Base-by-base conservation (phyloP, 169 alveolate species). In the Babesia ovata region DNA sequence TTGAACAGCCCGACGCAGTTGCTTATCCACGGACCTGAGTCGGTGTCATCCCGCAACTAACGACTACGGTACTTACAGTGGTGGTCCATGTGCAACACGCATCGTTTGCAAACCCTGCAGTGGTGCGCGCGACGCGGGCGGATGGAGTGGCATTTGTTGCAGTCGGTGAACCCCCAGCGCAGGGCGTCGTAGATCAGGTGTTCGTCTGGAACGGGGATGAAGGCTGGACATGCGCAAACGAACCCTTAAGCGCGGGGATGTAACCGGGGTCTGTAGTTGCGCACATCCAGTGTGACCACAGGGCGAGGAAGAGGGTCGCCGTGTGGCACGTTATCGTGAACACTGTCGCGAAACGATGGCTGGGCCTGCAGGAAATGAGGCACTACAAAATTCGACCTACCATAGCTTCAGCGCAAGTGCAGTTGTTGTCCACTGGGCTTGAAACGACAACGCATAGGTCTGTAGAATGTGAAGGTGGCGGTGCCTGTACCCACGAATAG, bases 51-150 rank as follows among this genome's bases (percentile, higher is more conserved):
- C 21, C 19, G 21, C 22, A 12, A 8, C 28, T 2, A 17, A 36
- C 22, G 13, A 22, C 42, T 8, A 6, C 11, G 8, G 42, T 8
- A 65, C 85, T 16, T 63, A 82, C 98, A 95, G 77, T 95, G 98
- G 77, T 95, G 98, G 75, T 95, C 97, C 96, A 95, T 92, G 58
- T 92, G 92, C 33, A 91, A 86, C 39, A 93, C 90, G 69, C 98
- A 95, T 50, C 94, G 74, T 71, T 91, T 92, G 70, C 98, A 95
- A 28, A 70, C 70, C 12, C 91, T 90, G 71, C 98, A 95, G 86
- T 95, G 98, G 50, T 93, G 95, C 21, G 96, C 84, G 46, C 96
- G 86, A 13, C 59, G 63, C 28, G 89, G 89, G n/a, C 85, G 54
- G 19, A 63, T 53, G 50, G 89, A 82, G 13, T 48, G 26, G 61